These are phyloP conservation scores for Crithidia thermophila DNA, from an alignment of 208 protist genomes.

Conservation along the genomic window DNA sequence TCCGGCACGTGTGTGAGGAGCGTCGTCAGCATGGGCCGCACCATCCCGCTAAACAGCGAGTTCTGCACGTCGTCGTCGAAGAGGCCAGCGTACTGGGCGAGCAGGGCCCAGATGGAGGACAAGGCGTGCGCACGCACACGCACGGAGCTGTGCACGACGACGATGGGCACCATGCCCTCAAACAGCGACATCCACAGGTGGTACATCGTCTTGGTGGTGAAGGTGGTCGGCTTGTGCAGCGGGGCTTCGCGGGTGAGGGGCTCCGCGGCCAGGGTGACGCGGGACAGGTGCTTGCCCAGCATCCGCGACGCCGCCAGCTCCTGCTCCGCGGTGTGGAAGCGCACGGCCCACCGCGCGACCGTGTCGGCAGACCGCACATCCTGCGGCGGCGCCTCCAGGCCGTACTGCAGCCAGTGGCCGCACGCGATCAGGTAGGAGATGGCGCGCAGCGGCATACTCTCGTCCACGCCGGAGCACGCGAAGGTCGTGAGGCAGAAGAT, in stretches of 20 bases:
- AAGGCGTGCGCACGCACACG: conserved; percentile 74
- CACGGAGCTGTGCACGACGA: conserved; percentile 68
- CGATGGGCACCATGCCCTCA: conserved; percentile 77
- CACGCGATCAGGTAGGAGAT: conserved; percentile 78
- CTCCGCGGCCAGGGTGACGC: conserved; percentile 52
- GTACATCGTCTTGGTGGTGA: conserved; percentile 64
- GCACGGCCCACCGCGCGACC: conserved; percentile 58
- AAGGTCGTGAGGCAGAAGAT: conserved; percentile 89
- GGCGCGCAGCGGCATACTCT: conserved; percentile 60
- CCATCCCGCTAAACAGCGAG: conserved; percentile 67
- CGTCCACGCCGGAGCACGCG: conserved; percentile 52
- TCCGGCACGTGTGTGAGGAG: conserved; percentile 50
- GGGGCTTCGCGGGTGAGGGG: conserved; percentile 41
- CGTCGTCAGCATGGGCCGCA: conserved; percentile 62
- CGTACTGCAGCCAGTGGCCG: conserved; percentile 86
- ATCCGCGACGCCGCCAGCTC: conserved; percentile 39
- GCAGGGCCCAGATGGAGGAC: conserved; percentile 60
- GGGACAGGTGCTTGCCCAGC: conserved; percentile 33
- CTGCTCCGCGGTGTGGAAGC: conserved; percentile 51
- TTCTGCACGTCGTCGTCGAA: conserved; percentile 65
- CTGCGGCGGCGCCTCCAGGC: conserved; percentile 63
- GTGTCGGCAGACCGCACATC: conserved; percentile 48
- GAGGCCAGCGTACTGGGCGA: conserved; percentile 54
- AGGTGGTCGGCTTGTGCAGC: conserved; percentile 58
- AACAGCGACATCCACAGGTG: conserved; percentile 86